Evolutionary conservation across 2,329 filamentous ascomycete genomes (phyloP).

Genomic region (Thermoascus crustaceus): DNA sequence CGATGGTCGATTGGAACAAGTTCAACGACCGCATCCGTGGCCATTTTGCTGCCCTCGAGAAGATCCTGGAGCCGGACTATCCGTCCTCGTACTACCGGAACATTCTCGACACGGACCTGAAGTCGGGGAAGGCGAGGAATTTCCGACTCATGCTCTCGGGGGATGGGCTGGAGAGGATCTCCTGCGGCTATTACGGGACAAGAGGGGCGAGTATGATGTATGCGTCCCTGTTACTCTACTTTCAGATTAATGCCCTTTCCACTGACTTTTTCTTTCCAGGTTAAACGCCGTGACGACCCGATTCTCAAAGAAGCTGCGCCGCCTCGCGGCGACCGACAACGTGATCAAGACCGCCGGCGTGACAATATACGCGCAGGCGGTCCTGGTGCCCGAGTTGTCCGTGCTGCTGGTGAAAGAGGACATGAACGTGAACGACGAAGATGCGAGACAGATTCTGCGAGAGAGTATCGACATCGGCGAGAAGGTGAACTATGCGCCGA

Average conservation of each 20-base stretch:
- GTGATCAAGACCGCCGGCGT: constrained; percentile 60
- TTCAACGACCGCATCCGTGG: constrained; percentile 52
- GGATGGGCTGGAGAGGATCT: constrained; percentile 46
- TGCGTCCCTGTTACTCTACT: constrained; percentile 18
- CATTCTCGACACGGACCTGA: constrained; percentile 47
- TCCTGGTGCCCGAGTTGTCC: constrained; percentile 65
- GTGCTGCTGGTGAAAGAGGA: constrained; percentile 52
- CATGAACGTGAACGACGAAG: constrained; percentile 40
- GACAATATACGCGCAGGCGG: constrained; percentile 61
- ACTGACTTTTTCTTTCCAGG: constrained; percentile 20
- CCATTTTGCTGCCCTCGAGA: constrained; percentile 49
- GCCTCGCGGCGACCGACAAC: constrained; percentile 54
- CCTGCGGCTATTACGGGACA: constrained; percentile 76
- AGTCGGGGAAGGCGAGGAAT: constrained; percentile 51
- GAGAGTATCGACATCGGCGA: constrained; percentile 61
- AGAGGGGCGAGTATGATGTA: constrained; percentile 65
- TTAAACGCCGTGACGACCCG: constrained; percentile 52
- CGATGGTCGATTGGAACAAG: constrained; percentile 59
- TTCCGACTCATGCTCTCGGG: constrained; percentile 46
- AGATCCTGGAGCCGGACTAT: constrained; percentile 47
- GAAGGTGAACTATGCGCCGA: constrained; percentile 57
- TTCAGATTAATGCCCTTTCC: constrained; percentile 6
- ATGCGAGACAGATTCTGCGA: constrained; percentile 50
- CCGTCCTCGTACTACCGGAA: constrained; percentile 56
- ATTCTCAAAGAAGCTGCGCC: constrained; percentile 54